These are phyloP conservation scores for Agrocybe pediades DNA, from an alignment of 768 basidiomycete species.

Conservation along the genomic window DNA sequence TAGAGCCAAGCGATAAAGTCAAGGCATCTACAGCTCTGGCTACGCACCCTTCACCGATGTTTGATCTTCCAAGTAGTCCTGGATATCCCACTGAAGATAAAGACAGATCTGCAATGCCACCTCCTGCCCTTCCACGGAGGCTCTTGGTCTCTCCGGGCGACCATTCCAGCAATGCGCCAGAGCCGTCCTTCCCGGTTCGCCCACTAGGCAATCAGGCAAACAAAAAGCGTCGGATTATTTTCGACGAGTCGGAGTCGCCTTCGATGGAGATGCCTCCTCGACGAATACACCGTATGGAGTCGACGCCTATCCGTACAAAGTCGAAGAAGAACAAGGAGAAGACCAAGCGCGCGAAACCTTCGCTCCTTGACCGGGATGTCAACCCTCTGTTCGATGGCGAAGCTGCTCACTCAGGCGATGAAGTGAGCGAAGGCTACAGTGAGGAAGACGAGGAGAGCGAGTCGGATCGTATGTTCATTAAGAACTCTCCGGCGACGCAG, in stretches of 20 bases:
- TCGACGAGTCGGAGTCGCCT: conserved; percentile 36
- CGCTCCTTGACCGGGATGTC: conserved; percentile 24
- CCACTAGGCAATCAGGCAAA: conserved; percentile 18
- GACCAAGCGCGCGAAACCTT: conserved; percentile 24
- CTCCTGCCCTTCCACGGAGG: conserved; percentile 25
- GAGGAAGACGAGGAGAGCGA: conserved; percentile 63
- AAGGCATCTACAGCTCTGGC: no score
- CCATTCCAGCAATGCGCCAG: conserved; percentile 13
- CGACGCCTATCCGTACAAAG: conserved; percentile 26
- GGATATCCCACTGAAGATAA: conserved; percentile 8
- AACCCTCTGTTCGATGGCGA: conserved; percentile 63
- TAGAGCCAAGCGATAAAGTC: conserved; percentile 11
- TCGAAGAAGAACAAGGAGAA: conserved; percentile 15
- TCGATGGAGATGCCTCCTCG: conserved; percentile 26
- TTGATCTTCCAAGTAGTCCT: conserved; percentile 11
- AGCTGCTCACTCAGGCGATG: conserved; percentile 82
- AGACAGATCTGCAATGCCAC: conserved; percentile 25
- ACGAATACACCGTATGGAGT: conserved; percentile 37
- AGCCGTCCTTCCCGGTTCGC: conserved; percentile 31
- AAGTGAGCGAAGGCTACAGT: conserved; percentile 61
- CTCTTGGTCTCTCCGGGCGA: conserved; percentile 12
- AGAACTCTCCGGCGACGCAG: conserved; percentile 67
- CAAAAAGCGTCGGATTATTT: conserved; percentile 27
- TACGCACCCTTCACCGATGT: conserved; percentile 4
- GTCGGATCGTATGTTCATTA: conserved; percentile 67